Base-by-base conservation (phyloP, 2,329 filamentous ascomycete species). In the Rugonectria rugulosa region DNA sequence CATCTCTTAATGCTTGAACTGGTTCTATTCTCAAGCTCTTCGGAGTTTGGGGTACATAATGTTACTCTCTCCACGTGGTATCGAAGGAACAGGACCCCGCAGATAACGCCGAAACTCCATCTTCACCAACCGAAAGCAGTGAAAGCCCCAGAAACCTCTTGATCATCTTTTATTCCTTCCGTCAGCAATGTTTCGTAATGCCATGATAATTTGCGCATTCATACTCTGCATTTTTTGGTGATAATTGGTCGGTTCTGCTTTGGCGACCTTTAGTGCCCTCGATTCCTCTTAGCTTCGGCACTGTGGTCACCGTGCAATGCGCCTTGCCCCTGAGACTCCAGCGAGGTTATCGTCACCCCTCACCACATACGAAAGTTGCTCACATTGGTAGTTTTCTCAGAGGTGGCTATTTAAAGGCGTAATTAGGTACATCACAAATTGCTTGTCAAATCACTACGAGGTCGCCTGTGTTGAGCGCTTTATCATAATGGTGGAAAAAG, bases 271-370 rank as follows among this genome's bases (percentile, higher is more conserved):
- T 20, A 56, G 21, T n/a, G 26, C 49, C 34, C 19, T 51, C 26
- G 52, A 20, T 11, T 34, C 31, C 17, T 52, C 53, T 24, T 32
- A 11, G 47, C 53, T 36, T 56, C 48, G 7, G 37, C 42, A 8
- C 53, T 56, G 19, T 56, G 53, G 14, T 47, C 53, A 15, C 52
- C 53, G 20, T 56, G 53, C 29, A 56, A 56, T 21, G 41, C 53
- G 20, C 53, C 47, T 23, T 52, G 47, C 14, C 47, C 53, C 5
- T 46, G 26, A 27, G 4, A 53, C 47, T 12, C 53, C 53, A 15
- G 24, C 29, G 11, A 56, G 47, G 32, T 52, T 53, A 37, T 56
- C 53, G n/a, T 56, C 53, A 2, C 53, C 47, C 10, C 53, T 47
- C 14, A 11, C 10, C 2, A 15, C 2, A 9, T 29, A n/a, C 17